Conservation (phyloP, 2,329 filamentous ascomycete genomes). For the Gliomastix tumulicola region DNA sequence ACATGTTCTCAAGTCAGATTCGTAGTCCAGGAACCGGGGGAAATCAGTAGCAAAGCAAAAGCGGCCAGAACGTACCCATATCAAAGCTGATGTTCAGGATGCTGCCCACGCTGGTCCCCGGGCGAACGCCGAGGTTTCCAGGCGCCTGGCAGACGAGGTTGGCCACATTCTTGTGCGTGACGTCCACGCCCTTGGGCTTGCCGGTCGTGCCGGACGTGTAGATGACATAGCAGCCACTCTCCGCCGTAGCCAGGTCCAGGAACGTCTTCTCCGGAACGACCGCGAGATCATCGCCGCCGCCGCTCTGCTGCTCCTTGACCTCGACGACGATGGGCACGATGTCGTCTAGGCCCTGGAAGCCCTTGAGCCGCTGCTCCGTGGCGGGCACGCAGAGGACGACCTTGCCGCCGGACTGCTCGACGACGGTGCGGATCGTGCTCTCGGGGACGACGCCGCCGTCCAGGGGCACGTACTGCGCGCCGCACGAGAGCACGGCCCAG, state of each 20-base stretch:
- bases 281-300: slow-evolving; percentile 1
- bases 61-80: slow-evolving; percentile 41
- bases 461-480: slow-evolving; percentile 53
- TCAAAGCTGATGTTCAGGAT: slow-evolving; percentile 53
- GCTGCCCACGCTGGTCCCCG: slow-evolving; percentile 45
- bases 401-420: slow-evolving; percentile 34
- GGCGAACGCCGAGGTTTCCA: slow-evolving; percentile 39
- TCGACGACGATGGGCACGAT: slow-evolving; percentile 19
- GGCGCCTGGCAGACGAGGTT: slow-evolving; percentile 45
- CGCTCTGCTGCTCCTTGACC: slow-evolving; percentile 6
- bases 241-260: slow-evolving; percentile 23
- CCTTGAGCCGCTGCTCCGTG: slow-evolving; percentile 21
- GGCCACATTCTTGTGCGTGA: slow-evolving; percentile 46
- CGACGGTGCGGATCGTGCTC: slow-evolving; percentile 38
- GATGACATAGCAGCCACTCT: slow-evolving; percentile 37
- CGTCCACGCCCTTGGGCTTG: slow-evolving; percentile 51
- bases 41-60: background rate
- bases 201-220: slow-evolving; percentile 54
- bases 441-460: slow-evolving; percentile 47
- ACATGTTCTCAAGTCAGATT: slow-evolving; percentile 3
- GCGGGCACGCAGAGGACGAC: slow-evolving; percentile 40
- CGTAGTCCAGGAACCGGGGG: background rate
- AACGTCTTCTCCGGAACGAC: slow-evolving; percentile 9
- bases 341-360: slow-evolving; percentile 10
- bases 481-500: slow-evolving; percentile 46